Percentiles rank a stretch among this genome's conserved stretches.
Conservation (phyloP, 2,329 filamentous ascomycete species). For the Cyphellophora europaea region DNA sequence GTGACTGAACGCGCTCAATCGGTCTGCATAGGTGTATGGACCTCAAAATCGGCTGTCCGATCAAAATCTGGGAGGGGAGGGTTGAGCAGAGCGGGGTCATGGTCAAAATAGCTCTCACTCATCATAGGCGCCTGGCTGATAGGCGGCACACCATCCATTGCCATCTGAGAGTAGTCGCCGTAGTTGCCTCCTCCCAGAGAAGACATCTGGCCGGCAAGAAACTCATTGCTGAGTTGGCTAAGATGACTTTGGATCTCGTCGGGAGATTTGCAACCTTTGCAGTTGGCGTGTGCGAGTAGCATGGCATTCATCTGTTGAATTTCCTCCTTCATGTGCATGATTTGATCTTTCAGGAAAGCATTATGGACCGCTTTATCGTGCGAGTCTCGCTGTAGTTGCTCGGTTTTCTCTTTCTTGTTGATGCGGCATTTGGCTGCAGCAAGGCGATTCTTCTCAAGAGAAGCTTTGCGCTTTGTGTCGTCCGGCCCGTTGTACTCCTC, state of each 20-base stretch:
- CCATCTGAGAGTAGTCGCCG: slow-evolving; percentile 8
- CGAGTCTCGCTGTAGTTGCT: slow-evolving; percentile 18
- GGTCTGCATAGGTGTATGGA: slow-evolving; percentile 15
- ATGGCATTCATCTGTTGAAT: slow-evolving; percentile 19
- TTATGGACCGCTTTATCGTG: slow-evolving; percentile 20
- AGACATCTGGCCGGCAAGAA: slow-evolving; percentile 13
- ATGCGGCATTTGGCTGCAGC: slow-evolving; percentile 20
- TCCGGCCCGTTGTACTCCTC: slow-evolving; percentile 8
- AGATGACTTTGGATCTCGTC: slow-evolving; percentile 18
- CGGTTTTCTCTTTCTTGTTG: slow-evolving; percentile 21
- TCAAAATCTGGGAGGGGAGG: slow-evolving; percentile 19
- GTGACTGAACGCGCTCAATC: slow-evolving; percentile 8
- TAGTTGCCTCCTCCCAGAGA: slow-evolving; percentile 5
- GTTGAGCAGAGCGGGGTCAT: slow-evolving; percentile 9
- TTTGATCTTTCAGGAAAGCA: slow-evolving; percentile 18
- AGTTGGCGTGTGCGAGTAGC: slow-evolving; percentile 17
- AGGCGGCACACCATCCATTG: slow-evolving; percentile 8
- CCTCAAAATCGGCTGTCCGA: slow-evolving; percentile 17
- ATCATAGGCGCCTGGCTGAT: slow-evolving; percentile 5
- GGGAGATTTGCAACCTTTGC: slow-evolving; percentile 19
- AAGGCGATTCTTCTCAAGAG: slow-evolving; percentile 19
- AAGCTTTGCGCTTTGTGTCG: slow-evolving; percentile 18
- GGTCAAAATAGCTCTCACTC: slow-evolving; percentile 11
- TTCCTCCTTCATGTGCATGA: slow-evolving; percentile 20
- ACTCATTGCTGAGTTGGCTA: slow-evolving; percentile 15